Conservation (phyloP, 495 filamentous ascomycete genomes). For the Tuber microsphaerosporum region DNA sequence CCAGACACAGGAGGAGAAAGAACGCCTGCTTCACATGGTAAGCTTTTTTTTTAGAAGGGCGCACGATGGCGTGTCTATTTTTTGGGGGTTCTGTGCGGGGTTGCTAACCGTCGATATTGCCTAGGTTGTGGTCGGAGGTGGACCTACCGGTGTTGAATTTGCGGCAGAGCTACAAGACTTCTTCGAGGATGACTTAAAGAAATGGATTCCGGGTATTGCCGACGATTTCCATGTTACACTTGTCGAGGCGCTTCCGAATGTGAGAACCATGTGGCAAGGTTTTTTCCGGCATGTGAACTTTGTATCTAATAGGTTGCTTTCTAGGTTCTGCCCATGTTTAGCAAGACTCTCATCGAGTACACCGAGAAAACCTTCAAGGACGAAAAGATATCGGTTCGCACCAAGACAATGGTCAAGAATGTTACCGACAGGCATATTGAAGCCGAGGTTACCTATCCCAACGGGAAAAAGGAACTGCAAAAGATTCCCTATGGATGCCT, state of each 20-base stretch:
- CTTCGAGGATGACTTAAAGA: conserved; percentile 93
- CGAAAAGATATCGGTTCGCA: conserved; percentile 90
- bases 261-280: conserved; percentile 31
- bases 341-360: conserved; percentile 98
- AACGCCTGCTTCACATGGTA: conserved; percentile 93
- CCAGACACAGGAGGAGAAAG: conserved; percentile 78
- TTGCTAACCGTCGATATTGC: conserved; percentile 10
- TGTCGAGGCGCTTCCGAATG: conserved; percentile 95
- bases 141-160: conserved; percentile 96
- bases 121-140: conserved; percentile 82
- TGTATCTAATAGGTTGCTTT: conserved; percentile 15
- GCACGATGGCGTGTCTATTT: conserved; percentile 9
- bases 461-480: conserved; percentile 73
- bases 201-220: conserved; percentile 92
- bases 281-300: conserved; percentile 10
- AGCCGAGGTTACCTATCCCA: conserved; percentile 76
- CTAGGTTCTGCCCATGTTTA: conserved; percentile 87
- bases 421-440: conserved; percentile 93
- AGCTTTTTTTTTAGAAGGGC: not conserved
- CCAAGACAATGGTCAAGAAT: conserved; percentile 98
- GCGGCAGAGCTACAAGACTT: conserved; percentile 98
- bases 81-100: conserved; percentile 5
- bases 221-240: conserved; percentile 94
- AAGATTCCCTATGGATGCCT: conserved; percentile 89
- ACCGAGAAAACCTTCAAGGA: conserved; percentile 98